A percentile compares a stretch with the other conserved stretches of the same genome.
These are phyloP conservation scores for Epichloe hybrida DNA, from an alignment of 2,329 filamentous ascomycete species.

Conservation along the genomic window DNA sequence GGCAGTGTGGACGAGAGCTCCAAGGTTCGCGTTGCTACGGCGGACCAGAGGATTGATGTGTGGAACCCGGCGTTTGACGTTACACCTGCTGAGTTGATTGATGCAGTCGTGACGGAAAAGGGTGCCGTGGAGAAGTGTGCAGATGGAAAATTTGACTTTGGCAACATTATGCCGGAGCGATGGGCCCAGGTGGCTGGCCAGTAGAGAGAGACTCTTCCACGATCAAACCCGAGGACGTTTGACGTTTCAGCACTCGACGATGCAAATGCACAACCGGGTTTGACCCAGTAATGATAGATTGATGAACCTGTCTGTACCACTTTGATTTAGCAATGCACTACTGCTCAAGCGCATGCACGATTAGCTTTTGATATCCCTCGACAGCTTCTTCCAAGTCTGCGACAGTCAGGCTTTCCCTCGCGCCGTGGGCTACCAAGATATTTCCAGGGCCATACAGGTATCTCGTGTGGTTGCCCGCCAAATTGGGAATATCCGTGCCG, in stretches of 20 bases:
- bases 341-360: slow-evolving; percentile 38
- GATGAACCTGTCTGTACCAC: neutral
- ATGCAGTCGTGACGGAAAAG: slow-evolving; percentile 86
- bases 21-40: slow-evolving; percentile 65
- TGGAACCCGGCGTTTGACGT: slow-evolving; percentile 99
- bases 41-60: slow-evolving; percentile 63
- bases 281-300: neutral
- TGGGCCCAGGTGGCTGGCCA: slow-evolving; percentile 26
- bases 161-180: slow-evolving; percentile 39
- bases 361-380: slow-evolving; percentile 61
- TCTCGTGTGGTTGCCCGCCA: slow-evolving; percentile 52
- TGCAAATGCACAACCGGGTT: neutral
- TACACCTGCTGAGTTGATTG: slow-evolving; percentile 76
- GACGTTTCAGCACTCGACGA: neutral
- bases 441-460: slow-evolving; percentile 57
- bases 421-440: slow-evolving; percentile 79
- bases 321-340: slow-evolving; percentile 3
- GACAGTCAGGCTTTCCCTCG: slow-evolving; percentile 66
- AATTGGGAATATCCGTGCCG: slow-evolving; percentile 77
- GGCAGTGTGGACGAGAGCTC: slow-evolving; percentile 48
- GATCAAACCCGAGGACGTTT: neutral
- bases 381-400: slow-evolving; percentile 66
- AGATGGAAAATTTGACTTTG: slow-evolving; percentile 56
- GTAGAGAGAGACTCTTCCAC: neutral
- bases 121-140: slow-evolving; percentile 69